Evolutionary conservation across 2,329 filamentous ascomycete species (phyloP).

Genomic region (Fusarium solani-melongenae): DNA sequence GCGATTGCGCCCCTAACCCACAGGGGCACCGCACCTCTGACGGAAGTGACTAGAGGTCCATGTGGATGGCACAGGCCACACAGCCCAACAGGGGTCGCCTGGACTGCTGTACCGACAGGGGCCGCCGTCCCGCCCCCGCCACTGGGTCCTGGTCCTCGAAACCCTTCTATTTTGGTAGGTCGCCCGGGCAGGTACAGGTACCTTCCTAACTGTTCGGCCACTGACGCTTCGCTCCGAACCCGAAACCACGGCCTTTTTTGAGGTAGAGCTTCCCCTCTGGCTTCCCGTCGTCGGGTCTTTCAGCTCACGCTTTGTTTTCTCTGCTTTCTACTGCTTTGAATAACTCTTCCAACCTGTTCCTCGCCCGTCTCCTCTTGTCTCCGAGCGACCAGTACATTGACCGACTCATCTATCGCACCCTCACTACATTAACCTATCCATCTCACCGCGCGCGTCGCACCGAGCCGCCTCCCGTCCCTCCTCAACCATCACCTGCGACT

Average conservation of each 20-base stretch:
- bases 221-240: conserved; percentile 19
- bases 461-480: conserved; percentile 26
- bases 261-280: conserved; percentile 24
- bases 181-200: neutral
- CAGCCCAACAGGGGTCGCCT: conserved; percentile 22
- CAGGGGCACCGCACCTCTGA: neutral
- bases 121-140: conserved; percentile 46
- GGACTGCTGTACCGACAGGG: conserved; percentile 15
- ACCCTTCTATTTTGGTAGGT: conserved; percentile 36
- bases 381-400: neutral
- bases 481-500: conserved; percentile 21
- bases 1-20: conserved; percentile 10
- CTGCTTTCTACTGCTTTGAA: neutral
- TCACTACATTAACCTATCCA: neutral
- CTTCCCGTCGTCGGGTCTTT: conserved; percentile 10
- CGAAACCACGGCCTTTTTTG: conserved; percentile 25
- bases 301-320: conserved; percentile 6
- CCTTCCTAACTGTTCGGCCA: conserved; percentile 12
- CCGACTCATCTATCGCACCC: neutral
- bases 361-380: neutral
- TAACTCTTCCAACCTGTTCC: neutral
- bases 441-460: conserved; percentile 27
- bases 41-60: neutral
- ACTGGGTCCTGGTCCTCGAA: conserved; percentile 22
- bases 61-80: conserved; percentile 10